These are phyloP conservation scores for Aquilaria sinensis DNA, from an alignment of 345 rosid genomes.

Conservation along the genomic window DNA sequence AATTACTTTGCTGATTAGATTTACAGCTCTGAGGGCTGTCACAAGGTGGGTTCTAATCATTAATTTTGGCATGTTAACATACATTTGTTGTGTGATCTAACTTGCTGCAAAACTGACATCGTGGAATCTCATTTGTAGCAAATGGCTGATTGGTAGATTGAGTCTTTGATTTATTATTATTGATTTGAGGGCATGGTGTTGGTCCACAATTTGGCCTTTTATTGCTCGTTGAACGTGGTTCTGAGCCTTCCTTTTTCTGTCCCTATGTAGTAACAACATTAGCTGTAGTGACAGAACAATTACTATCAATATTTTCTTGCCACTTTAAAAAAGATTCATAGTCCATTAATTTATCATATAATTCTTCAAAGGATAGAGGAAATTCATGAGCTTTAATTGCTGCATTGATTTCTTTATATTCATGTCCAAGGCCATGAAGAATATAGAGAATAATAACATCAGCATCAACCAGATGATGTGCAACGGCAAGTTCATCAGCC, in stretches of 20 bases:
- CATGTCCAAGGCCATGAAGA: background rate
- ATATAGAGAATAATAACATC: background rate
- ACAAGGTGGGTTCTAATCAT: background rate
- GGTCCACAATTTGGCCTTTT: too few species aligned
- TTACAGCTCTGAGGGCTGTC: too few species aligned
- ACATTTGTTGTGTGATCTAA: background rate
- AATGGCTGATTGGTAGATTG: background rate
- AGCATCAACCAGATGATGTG: background rate
- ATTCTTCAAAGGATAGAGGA: background rate
- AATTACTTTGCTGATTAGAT: too few species aligned
- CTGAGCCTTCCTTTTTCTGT: too few species aligned
- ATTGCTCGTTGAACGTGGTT: too few species aligned
- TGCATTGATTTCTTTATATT: background rate
- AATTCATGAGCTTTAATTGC: background rate
- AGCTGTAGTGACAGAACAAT: background rate
- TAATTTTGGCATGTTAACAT: background rate
- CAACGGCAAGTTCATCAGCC: background rate
- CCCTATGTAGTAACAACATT: background rate
- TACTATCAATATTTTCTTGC: background rate
- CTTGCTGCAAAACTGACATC: background rate
- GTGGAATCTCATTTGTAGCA: background rate
- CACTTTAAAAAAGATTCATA: background rate
- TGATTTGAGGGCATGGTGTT: background rate
- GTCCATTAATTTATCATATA: background rate
- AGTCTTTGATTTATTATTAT: too few species aligned